Percentiles rank a stretch among this genome's conserved stretches.
Conservation (phyloP, 306 rosid genomes). For the Cucumis hystrix region DNA sequence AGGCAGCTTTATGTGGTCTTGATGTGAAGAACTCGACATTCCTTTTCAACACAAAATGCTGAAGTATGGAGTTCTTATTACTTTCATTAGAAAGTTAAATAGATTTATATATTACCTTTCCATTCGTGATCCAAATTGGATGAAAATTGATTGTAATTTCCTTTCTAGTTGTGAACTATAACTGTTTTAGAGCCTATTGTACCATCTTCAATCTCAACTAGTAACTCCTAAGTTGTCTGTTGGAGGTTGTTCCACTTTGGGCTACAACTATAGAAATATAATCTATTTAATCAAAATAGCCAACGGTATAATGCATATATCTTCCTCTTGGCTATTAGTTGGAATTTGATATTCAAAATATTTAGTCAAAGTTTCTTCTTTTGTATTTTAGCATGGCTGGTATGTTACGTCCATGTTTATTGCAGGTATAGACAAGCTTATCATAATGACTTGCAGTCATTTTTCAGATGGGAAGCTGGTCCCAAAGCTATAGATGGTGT, state of each 20-base stretch:
- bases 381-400: not conserved
- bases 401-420: not conserved
- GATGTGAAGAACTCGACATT: too few species aligned
- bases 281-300: not conserved
- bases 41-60: too few species aligned
- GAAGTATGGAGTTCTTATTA: too few species aligned
- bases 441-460: slow-evolving; percentile 3
- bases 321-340: not conserved
- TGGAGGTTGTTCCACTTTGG: not conserved
- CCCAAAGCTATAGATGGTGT: slow-evolving; percentile 60
- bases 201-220: not conserved
- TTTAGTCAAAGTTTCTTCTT: not conserved
- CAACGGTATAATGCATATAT: not conserved
- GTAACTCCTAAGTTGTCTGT: not conserved
- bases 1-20: too few species aligned
- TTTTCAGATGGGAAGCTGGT: slow-evolving; percentile 76
- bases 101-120: too few species aligned
- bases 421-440: slow-evolving; percentile 12
- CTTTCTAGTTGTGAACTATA: too few species aligned
- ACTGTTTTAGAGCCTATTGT: too few species aligned
- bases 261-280: not conserved
- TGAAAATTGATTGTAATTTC: too few species aligned
- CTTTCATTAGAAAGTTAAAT: too few species aligned
- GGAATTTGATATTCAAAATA: not conserved
- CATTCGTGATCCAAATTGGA: too few species aligned